These are phyloP conservation scores for Taphrina communis DNA, from an alignment of 1,139 yeast species.

Conservation along the genomic window DNA sequence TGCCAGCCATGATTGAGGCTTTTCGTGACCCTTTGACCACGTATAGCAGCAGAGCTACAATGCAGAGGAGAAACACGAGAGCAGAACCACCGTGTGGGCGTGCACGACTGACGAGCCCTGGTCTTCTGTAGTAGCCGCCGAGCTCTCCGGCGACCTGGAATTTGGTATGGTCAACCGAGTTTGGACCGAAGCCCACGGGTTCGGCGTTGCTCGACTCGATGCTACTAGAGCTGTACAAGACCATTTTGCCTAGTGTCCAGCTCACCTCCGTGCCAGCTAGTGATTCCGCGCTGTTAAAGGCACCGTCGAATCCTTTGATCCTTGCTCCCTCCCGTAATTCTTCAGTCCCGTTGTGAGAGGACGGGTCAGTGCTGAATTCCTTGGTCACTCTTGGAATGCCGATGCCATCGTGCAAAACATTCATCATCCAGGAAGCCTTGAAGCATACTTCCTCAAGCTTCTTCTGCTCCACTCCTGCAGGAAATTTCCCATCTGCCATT, in stretches of 20 bases:
- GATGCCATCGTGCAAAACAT: slow-evolving; percentile 72
- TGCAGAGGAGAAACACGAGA: slow-evolving; percentile 5
- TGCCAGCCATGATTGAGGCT: slow-evolving; percentile 15
- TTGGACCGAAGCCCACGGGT: slow-evolving; percentile 62
- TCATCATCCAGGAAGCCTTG: slow-evolving; percentile 73
- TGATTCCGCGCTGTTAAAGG: slow-evolving; percentile 67
- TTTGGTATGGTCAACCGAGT: slow-evolving; percentile 43
- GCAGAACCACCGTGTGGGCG: slow-evolving; percentile 6
- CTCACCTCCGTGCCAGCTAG: slow-evolving; percentile 71
- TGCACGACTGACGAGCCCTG: neutral
- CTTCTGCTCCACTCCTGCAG: slow-evolving; percentile 52
- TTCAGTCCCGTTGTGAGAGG: slow-evolving; percentile 44
- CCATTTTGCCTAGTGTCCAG: slow-evolving; percentile 85
- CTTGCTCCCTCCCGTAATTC: slow-evolving; percentile 49
- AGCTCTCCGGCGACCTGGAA: slow-evolving; percentile 37
- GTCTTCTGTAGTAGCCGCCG: neutral
- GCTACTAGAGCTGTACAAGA: slow-evolving; percentile 61
- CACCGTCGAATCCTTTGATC: slow-evolving; percentile 49
- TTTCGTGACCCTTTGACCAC: slow-evolving; percentile 30
- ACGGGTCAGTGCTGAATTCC: slow-evolving; percentile 26
- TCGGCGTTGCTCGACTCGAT: slow-evolving; percentile 46
- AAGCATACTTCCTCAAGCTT: slow-evolving; percentile 65
- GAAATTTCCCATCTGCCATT: slow-evolving; percentile 50
- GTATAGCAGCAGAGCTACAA: slow-evolving; percentile 13
- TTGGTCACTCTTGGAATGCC: slow-evolving; percentile 60